Percentiles rank a stretch among this genome's conserved stretches.
Conservation (phyloP, 2,329 filamentous ascomycete genomes). For the Trichoderma koningiopsis region DNA sequence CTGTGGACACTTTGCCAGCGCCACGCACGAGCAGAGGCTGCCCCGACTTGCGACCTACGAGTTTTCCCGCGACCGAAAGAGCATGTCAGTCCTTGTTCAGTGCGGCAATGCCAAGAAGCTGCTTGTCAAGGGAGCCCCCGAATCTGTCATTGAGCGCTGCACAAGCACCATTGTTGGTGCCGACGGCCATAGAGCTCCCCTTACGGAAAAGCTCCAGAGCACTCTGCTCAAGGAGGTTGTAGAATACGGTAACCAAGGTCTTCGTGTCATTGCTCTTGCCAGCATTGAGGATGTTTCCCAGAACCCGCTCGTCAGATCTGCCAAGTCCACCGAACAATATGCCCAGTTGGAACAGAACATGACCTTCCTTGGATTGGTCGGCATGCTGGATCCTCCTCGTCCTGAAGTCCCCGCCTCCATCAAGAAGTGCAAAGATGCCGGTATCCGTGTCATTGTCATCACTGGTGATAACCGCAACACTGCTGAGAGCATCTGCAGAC, state of each 20-base stretch:
- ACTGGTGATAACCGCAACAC: conserved; percentile 98
- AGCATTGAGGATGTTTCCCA: conserved; percentile 74
- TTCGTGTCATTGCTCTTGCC: conserved; percentile 93
- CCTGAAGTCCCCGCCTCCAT: conserved; percentile 88
- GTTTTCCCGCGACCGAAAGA: conserved; percentile 97
- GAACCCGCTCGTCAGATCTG: conserved; percentile 69
- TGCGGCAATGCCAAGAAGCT: conserved; percentile 72
- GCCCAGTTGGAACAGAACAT: conserved; percentile 86
- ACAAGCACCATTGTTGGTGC: conserved; percentile 76
- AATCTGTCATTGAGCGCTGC: conserved; percentile 92
- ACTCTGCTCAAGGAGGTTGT: conserved; percentile 78
- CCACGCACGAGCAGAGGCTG: conserved; percentile 76
- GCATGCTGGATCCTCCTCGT: conserved; percentile 95
- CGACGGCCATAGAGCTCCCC: conserved; percentile 73
- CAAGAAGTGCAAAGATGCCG: conserved; percentile 84
- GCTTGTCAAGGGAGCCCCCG: conserved; percentile 93
- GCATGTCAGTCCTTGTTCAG: conserved; percentile 93
- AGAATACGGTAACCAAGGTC: conserved; percentile 86
- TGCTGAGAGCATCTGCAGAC: conserved; percentile 94
- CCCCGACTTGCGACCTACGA: conserved; percentile 85
- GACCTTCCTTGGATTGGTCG: conserved; percentile 89
- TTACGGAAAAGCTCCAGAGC: conserved; percentile 69
- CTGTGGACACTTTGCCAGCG: conserved; percentile 78
- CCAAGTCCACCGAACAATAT: conserved; percentile 84
- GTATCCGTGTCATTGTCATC: conserved; percentile 96